Conservation (phyloP, 345 rosid species). For the Trapa bicornis region DNA sequence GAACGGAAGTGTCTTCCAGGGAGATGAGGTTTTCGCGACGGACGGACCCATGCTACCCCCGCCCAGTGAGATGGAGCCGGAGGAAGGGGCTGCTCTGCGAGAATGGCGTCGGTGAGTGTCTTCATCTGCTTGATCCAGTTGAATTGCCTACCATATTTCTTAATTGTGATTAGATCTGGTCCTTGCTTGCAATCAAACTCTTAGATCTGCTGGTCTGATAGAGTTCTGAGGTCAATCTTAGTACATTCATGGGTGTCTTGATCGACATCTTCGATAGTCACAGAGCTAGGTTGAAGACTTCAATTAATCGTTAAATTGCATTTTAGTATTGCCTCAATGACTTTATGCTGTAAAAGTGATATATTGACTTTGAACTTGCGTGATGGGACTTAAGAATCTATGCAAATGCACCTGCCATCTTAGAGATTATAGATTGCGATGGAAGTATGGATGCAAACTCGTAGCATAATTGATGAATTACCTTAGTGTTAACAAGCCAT, state of each 20-base stretch:
- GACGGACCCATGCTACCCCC: conserved; percentile 72
- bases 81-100: conserved; percentile 54
- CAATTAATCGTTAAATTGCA: not conserved
- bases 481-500: not conserved
- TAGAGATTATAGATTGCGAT: not conserved
- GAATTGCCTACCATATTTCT: conserved; percentile 16
- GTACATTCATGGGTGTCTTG: not conserved
- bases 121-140: not conserved
- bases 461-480: not conserved
- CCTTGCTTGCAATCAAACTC: not conserved
- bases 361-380: not conserved
- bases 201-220: not conserved
- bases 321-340: not conserved
- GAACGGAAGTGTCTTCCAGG: conserved; percentile 15
- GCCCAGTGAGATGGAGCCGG: conserved; percentile 49
- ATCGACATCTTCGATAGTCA: not conserved
- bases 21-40: conserved; percentile 24
- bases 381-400: not conserved
- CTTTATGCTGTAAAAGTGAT: not conserved
- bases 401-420: not conserved
- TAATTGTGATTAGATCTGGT: conserved; percentile 19
- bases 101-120: conserved; percentile 72
- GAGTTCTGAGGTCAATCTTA: not conserved
- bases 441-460: not conserved
- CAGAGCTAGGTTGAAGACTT: not conserved